Evolutionary conservation across 345 rosid genomes (phyloP).

Genomic region (Iberis pinnata): DNA sequence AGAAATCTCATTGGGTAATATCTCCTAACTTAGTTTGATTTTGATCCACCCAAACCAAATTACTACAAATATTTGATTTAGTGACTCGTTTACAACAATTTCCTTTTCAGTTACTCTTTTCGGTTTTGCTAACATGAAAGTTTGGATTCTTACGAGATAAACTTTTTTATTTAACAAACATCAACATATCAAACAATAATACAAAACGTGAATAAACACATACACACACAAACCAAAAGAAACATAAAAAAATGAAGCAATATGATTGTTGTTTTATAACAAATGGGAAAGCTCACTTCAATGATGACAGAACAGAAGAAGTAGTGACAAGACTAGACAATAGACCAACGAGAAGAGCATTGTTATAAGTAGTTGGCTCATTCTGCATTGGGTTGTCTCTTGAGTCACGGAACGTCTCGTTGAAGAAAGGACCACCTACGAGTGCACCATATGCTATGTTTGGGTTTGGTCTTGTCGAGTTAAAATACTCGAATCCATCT

Average conservation of each 20-base stretch:
- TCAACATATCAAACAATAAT: constrained; percentile 17
- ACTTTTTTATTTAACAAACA: constrained; percentile 5
- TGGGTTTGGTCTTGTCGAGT: constrained; percentile 63
- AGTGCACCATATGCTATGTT: constrained; percentile 83
- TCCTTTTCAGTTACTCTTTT: too few species aligned
- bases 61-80: too few species aligned
- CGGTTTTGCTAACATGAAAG: too few species aligned
- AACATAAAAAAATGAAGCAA: constrained; percentile 12
- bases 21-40: too few species aligned
- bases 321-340: constrained; percentile 87
- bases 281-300: constrained; percentile 28
- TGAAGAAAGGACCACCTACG: constrained; percentile 86
- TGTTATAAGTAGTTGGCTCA: constrained; percentile 86
- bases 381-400: constrained; percentile 76
- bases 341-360: constrained; percentile 80
- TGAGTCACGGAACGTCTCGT: constrained; percentile 63
- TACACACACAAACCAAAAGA: background rate
- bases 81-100: too few species aligned
- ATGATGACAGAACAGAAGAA: constrained; percentile 63
- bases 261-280: constrained; percentile 7
- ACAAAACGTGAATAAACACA: constrained; percentile 17
- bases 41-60: too few species aligned
- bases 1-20: too few species aligned
- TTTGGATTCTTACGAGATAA: background rate
- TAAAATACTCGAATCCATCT: constrained; percentile 71